Percentiles rank a stretch among this genome's conserved stretches.
phyloP scores from a whole-genome alignment of 768 basidiomycete species.

The Serendipita sp. region DNA sequence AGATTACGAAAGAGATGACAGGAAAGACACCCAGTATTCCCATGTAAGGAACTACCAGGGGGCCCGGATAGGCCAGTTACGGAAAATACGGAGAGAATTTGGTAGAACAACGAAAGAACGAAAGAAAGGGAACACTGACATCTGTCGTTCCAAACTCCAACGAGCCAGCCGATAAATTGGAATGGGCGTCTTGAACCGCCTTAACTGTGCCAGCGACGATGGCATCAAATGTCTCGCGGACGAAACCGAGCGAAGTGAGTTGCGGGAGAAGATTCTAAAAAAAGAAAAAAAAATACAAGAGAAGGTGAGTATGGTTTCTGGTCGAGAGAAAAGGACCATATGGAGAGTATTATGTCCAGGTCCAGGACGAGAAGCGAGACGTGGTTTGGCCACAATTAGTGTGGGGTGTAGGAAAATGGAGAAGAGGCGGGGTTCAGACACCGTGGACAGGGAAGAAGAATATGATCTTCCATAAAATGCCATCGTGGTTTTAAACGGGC shows the following conservation, averaged over 20 bases:
- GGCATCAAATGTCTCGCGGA: conserved; percentile 53
- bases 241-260: conserved; percentile 57
- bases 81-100: not conserved
- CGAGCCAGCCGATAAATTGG: conserved; percentile 39
- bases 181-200: conserved; percentile 55
- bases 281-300: not conserved
- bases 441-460: not conserved
- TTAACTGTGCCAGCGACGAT: conserved; percentile 54
- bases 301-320: no score
- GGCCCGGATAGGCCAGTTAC: not conserved
- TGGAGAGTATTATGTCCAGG: no score
- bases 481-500: not conserved
- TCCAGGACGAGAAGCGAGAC: no score
- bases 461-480: not conserved
- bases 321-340: no score
- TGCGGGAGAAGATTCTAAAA: conserved; percentile 56
- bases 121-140: not conserved
- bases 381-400: no score
- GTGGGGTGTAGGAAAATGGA: no score
- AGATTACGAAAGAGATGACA: no score
- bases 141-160: conserved; percentile 48
- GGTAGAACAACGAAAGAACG: no score
- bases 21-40: no score
- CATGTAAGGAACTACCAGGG: no score
- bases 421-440: no score